Evolutionary conservation across 2,329 filamentous ascomycete genomes (phyloP).

Genomic region (Thielaviopsis euricoi): DNA sequence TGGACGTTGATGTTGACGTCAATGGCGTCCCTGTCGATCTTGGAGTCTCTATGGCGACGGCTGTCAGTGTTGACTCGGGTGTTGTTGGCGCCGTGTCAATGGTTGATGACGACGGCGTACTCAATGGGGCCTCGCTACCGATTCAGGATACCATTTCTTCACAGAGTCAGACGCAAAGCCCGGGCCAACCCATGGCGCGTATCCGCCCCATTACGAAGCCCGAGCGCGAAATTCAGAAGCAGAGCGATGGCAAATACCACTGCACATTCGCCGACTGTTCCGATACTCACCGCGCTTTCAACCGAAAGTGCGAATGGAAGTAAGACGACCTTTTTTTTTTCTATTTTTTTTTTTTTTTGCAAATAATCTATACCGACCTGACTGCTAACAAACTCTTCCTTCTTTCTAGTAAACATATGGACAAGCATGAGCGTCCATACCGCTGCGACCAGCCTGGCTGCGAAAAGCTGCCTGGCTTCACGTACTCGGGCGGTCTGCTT

Average conservation of each 20-base stretch:
- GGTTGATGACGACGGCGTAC: neutral
- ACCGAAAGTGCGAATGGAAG: conserved; percentile 87
- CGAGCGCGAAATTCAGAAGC: conserved; percentile 40
- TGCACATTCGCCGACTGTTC: conserved; percentile 58
- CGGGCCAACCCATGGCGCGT: conserved; percentile 17
- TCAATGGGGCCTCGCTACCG: neutral
- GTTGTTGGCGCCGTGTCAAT: neutral
- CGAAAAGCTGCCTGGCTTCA: conserved; percentile 85
- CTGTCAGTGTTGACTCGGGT: neutral
- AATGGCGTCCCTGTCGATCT: neutral
- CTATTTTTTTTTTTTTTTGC: neutral
- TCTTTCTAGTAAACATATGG: conserved; percentile 74
- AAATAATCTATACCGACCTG: too few species aligned
- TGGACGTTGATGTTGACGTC: neutral
- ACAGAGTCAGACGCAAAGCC: neutral
- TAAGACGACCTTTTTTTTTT: conserved; percentile 28
- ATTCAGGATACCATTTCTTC: neutral
- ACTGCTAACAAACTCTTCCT: conserved; percentile 14
- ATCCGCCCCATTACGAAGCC: conserved; percentile 42
- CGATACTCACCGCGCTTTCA: conserved; percentile 48
- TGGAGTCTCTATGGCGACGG: neutral
- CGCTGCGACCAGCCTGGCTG: conserved; percentile 70
- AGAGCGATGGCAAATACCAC: conserved; percentile 56
- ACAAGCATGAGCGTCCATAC: conserved; percentile 90
- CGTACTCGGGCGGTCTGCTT: conserved; percentile 78